A percentile compares a stretch with the other conserved stretches of the same genome.
phyloP scores from a whole-genome alignment of 129 eudicot genomes.

The Rutidosis leptorrhynchoides region DNA sequence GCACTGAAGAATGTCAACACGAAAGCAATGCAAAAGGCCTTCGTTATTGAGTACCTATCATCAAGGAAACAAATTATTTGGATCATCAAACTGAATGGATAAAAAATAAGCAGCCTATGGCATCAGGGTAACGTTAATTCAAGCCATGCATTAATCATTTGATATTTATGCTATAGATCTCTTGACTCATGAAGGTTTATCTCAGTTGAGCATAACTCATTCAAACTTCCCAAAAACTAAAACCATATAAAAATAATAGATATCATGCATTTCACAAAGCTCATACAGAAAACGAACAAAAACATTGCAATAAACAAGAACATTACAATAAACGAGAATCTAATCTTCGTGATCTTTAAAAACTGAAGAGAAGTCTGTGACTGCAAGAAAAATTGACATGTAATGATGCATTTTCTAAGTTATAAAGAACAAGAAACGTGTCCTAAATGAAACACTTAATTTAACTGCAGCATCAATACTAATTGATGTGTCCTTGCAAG shows the following conservation, averaged over 20 bases:
- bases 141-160: not conserved
- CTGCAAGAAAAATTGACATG: not conserved
- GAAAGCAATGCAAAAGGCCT: slow-evolving; percentile 88
- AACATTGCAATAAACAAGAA: not conserved
- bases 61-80: not conserved
- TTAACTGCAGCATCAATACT: not conserved
- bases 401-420: not conserved
- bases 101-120: not conserved
- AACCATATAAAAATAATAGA: not conserved
- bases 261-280: not conserved
- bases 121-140: not conserved
- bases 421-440: not conserved
- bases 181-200: not conserved
- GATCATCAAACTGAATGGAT: slow-evolving; percentile 1
- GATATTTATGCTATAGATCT: too few species aligned
- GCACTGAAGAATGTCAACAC: slow-evolving; percentile 77
- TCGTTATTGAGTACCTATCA: slow-evolving; percentile 81
- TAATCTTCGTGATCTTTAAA: not conserved
- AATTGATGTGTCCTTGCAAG: not conserved
- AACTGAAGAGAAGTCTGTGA: not conserved
- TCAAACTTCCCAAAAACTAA: not conserved
- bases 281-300: not conserved
- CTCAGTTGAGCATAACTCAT: not conserved
- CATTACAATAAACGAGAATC: too few species aligned
- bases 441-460: not conserved